Evolutionary conservation across 2,329 filamentous ascomycete genomes (phyloP), one percentile per base, ranked within the genome.

Genomic region (Cladophialophora bantiana): DNA sequence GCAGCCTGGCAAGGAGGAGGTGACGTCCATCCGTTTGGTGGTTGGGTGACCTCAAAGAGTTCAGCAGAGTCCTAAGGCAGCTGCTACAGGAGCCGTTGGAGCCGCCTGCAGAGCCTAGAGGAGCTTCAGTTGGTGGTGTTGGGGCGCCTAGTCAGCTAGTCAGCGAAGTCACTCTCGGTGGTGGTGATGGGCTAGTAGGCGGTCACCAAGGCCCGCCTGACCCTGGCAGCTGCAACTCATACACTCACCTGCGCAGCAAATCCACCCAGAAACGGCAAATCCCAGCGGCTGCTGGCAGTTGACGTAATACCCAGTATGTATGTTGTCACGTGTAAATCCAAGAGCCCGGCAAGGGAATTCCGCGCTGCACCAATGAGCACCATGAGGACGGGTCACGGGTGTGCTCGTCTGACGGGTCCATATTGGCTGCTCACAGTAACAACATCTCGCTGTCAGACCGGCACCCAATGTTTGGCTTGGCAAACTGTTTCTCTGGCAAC

Each of bases 401-500:
- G 45, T 12, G 2, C 18, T 3, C 15, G 45, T 50, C 45, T 50
- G 45, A 50, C 45, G 45, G 45, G 13, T 10, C 26, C 13, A 50
- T 31, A 50, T 26, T 26, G 26, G 26, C 2, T 26, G 26, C 26
- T 26, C 26, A 26, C 26, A 3, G 45, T 20, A 13, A 20, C 13
- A 31, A 12, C 45, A 9, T 10, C 18, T 4, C 7, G 20, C 45
- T 50, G 45, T 50, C 45, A 31, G 45, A 50, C 45, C 45, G 20
- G 20, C 10, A 20, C 20, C 20, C 20, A 50, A 50, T 50, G 45
- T 50, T 50, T 50, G 45, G 18, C 45, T 50, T 50, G 45, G 45
- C 45, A 12, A 50, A 60, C 58, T 59, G 58, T 60, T 60, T 45
- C 58, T 60, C 42, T 50, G 50, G 58, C 45, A 50, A 50, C 45